These are phyloP conservation scores for Marasmius tenuissimus DNA, from an alignment of 1,284 basidiomycete species.

Conservation along the genomic window DNA sequence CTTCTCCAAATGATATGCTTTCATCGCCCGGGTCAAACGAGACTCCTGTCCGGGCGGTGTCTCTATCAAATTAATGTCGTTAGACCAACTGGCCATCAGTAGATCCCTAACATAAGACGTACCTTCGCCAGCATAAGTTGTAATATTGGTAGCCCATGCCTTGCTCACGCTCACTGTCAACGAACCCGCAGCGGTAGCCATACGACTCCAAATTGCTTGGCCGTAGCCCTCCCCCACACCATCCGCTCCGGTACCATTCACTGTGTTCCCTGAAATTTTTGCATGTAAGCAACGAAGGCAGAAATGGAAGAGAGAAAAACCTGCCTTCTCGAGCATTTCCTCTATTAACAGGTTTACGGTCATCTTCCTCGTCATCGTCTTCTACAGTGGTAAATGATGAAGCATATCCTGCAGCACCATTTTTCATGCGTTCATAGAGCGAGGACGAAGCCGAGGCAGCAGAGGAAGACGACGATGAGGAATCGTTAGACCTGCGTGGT, in stretches of 20 bases:
- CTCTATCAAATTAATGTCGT: conserved; percentile 29
- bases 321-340: conserved; percentile 12
- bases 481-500: conserved; percentile 14
- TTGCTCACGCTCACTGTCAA: conserved; percentile 59
- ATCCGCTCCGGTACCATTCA: background rate
- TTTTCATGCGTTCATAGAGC: conserved; percentile 27
- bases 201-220: conserved; percentile 51
- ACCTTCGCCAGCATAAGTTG: conserved; percentile 51
- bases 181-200: conserved; percentile 52
- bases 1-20: conserved; percentile 64
- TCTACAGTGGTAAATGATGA: conserved; percentile 50
- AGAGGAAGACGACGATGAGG: conserved; percentile 17
- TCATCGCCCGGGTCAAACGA: conserved; percentile 62
- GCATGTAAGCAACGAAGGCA: too few species aligned
- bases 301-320: too few species aligned
- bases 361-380: conserved; percentile 24
- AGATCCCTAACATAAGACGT: conserved; percentile 10
- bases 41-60: conserved; percentile 61
- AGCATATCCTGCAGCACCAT: conserved; percentile 24
- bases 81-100: background rate
- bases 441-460: conserved; percentile 32
- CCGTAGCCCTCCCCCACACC: conserved; percentile 32
- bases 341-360: conserved; percentile 13
- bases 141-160: conserved; percentile 51
- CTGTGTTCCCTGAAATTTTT: conserved; percentile 1